These are phyloP conservation scores for Leptomonas pyrrhocoris DNA, from an alignment of 208 protist genomes.

Conservation along the genomic window DNA sequence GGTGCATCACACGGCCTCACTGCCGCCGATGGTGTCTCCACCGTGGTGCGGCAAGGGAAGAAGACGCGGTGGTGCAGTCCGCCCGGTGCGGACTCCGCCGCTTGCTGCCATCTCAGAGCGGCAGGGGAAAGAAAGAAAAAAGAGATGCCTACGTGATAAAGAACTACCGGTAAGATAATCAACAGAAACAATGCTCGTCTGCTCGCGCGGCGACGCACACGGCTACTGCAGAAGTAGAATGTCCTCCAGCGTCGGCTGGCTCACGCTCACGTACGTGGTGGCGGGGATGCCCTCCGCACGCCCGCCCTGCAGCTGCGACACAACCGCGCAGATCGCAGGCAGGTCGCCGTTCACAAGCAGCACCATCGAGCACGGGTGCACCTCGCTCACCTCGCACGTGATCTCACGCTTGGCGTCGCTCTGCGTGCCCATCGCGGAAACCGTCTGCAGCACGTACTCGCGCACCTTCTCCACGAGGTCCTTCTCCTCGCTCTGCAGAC, in stretches of 20 bases:
- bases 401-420: constrained; percentile 1
- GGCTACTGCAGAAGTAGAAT: constrained; percentile 56
- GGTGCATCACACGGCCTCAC: no score
- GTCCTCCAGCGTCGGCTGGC: constrained; percentile 73
- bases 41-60: no score
- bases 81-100: no score
- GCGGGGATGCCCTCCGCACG: constrained; percentile 41
- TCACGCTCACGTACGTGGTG: constrained; percentile 61
- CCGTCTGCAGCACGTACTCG: constrained; percentile 33
- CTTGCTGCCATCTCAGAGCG: no score
- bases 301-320: constrained; percentile 53
- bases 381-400: constrained; percentile 48
- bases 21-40: no score
- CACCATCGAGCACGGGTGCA: constrained; percentile 47
- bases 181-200: background rate
- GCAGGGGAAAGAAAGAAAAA: no score
- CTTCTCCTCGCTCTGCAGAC: constrained; percentile 25
- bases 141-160: no score
- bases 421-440: background rate
- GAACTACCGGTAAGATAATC: no score
- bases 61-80: no score
- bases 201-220: background rate
- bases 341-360: constrained; percentile 47
- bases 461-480: constrained; percentile 28
- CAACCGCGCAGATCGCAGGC: constrained; percentile 40